phyloP scores from a whole-genome alignment of 163 green algal species.

The Scenedesmus sp. region DNA sequence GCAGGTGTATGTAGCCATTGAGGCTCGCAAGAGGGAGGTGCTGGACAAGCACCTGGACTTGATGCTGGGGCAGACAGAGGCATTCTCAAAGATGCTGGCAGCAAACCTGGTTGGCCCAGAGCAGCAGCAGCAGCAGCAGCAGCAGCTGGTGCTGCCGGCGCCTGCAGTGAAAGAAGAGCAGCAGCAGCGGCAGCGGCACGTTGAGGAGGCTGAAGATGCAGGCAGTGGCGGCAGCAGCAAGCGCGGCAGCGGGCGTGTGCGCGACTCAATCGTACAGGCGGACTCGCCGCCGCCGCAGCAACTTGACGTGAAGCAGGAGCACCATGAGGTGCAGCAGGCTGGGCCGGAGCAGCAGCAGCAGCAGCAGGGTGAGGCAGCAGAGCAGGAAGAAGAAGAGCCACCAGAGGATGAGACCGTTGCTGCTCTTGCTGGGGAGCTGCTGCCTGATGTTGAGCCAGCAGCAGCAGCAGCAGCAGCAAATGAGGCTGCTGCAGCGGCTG shows the following conservation, averaged over 20 bases:
- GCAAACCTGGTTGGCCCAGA: slow-evolving; percentile 62
- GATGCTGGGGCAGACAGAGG: slow-evolving; percentile 96
- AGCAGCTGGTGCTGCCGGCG: neutral
- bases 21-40: slow-evolving; percentile 89
- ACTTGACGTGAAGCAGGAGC: neutral
- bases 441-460: slow-evolving; percentile 48
- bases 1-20: slow-evolving; percentile 72
- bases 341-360: slow-evolving; percentile 17
- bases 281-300: neutral
- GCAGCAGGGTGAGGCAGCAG: slow-evolving; percentile 4
- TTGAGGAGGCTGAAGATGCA: neutral
- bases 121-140: neutral
- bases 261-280: neutral
- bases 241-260: neutral
- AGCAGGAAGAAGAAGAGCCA: slow-evolving; percentile 42
- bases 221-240: slow-evolving; percentile 24
- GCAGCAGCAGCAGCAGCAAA: slow-evolving; percentile 12
- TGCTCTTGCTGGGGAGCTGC: slow-evolving; percentile 47
- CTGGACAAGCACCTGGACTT: slow-evolving; percentile 97
- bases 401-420: slow-evolving; percentile 41
- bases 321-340: slow-evolving; percentile 7
- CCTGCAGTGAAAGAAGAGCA: neutral
- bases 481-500: slow-evolving; percentile 33
- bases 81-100: slow-evolving; percentile 84
- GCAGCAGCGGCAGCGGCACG: slow-evolving; percentile 39